These are phyloP conservation scores for Leishmania amazonensis DNA, from an alignment of 208 protist genomes.

Conservation along the genomic window DNA sequence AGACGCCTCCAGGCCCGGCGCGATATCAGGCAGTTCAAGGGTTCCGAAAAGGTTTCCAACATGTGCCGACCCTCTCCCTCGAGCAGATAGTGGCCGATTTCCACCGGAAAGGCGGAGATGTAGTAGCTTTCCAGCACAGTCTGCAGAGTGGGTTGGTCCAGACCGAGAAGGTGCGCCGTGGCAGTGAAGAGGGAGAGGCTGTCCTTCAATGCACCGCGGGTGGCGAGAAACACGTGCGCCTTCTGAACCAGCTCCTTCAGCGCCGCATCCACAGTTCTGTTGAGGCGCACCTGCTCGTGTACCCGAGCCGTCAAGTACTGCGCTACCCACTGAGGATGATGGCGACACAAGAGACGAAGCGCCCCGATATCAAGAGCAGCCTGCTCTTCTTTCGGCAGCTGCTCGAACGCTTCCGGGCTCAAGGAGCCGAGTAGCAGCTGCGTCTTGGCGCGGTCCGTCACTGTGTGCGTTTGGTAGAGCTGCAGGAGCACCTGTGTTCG, in stretches of 20 bases:
- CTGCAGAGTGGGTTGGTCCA: not conserved
- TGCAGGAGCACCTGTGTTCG: not conserved
- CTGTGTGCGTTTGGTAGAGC: conserved; percentile 7
- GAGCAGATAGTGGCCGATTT: conserved; percentile 18
- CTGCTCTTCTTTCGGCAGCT: conserved; percentile 14
- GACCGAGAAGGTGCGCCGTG: conserved; percentile 8
- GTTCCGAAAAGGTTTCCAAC: not conserved
- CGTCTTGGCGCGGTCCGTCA: conserved; percentile 3
- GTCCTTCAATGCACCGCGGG: not conserved
- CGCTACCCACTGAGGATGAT: conserved; percentile 7
- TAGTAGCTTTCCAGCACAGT: conserved; percentile 4
- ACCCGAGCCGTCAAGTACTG: conserved; percentile 11
- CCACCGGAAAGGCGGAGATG: conserved; percentile 14
- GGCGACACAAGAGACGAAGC: conserved; percentile 10
- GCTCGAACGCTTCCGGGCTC: conserved; percentile 6
- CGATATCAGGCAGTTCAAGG: not conserved
- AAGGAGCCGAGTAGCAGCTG: conserved; percentile 14
- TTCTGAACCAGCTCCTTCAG: conserved; percentile 7
- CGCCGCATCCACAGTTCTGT: not conserved
- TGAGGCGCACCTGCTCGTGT: not conserved
- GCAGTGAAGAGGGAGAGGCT: conserved; percentile 14
- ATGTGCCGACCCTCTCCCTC: conserved; percentile 13
- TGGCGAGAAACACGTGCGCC: conserved; percentile 5
- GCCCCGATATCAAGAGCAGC: not conserved
- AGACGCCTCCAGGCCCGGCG: conserved; percentile 6